Base-by-base conservation (phyloP, 345 rosid species). In the Hirschfeldia incana region DNA sequence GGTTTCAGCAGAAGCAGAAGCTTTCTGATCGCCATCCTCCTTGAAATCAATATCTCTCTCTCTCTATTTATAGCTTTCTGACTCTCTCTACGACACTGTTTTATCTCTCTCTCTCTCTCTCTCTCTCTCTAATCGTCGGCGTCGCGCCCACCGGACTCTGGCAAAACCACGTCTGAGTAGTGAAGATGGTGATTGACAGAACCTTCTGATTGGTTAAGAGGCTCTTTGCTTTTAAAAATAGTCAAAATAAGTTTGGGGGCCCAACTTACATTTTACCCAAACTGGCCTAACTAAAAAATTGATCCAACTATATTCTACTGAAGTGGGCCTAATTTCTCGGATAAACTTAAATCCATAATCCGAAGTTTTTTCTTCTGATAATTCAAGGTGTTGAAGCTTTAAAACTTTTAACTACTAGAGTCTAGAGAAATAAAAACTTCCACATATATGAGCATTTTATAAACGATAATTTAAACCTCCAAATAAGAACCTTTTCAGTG, bases 1-100 rank as follows among this genome's bases (percentile, higher is more conserved):
- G 97, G 97, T 80, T 92, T 94, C 86, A 91, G 65, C 55, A 94
- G 84, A 83, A 94, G 78, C 82, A 94, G 46, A 69, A 94, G 85
- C 83, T 87, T 88, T 76, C 87, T 90, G 68, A 86, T 88, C 70
- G 85, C 89, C 98, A 91, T 92, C 32, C 1, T 64, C 37, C n/a
- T 15, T n/a, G 17, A 13, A 39, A 32, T 29, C 9, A 63, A 10
- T 49, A 65, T 30, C 55, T 46, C 55, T 49, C 2, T 49, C n/a
- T 13, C 4, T n/a, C 5, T 49, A 4, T 49, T 5, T 49, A 4
- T 3, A 46, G 1, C 5, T 12, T 46, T 4, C 5, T 49, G 16
- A 4, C 13, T 49, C 7, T 49, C 8, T 49, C 57, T 49, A 11
- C 9, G 15, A 12, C 42, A 46, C 15, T 12, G 15, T 44, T 12